A percentile compares a stretch with the other conserved stretches of the same genome.
Evolutionary conservation across 225 moss, liverwort and hornwort species (phyloP).

Genomic region (Pseudoscleropodium purum): DNA sequence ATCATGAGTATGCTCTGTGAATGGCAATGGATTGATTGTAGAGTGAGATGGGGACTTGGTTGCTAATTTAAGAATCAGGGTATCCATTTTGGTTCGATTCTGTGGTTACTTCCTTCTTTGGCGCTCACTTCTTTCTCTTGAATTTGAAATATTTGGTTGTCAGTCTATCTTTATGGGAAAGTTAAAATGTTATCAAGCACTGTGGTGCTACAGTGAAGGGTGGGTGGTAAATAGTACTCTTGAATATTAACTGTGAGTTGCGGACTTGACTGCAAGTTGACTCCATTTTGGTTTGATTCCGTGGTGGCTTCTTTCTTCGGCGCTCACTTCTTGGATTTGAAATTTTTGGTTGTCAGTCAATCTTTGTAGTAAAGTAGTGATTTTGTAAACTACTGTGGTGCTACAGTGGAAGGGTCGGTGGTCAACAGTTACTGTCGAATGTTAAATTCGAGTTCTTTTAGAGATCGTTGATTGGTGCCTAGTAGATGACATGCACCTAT

Average conservation of each 20-base stretch:
- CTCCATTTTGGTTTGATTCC: not conserved
- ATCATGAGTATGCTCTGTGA: not conserved
- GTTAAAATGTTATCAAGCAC: not conserved
- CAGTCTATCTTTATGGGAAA: not conserved
- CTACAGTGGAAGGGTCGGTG: not conserved
- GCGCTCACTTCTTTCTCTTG: not conserved
- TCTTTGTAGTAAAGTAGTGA: not conserved
- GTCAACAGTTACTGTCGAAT: not conserved
- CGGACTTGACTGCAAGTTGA: not conserved
- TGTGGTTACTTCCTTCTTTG: not conserved
- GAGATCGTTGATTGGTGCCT: not conserved
- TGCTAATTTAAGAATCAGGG: not conserved
- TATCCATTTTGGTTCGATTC: not conserved
- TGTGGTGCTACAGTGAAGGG: not conserved
- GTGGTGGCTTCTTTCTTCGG: too few relatives aligned
- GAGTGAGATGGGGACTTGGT: not conserved
- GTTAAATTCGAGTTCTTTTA: not conserved
- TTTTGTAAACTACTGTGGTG: not conserved
- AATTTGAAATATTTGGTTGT: not conserved
- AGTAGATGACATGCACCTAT: not conserved
- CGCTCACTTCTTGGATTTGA: not conserved
- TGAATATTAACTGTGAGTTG: not conserved
- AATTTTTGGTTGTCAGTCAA: not conserved
- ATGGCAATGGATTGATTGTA: not conserved
- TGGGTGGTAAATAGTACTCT: not conserved